Conservation (phyloP, 495 filamentous ascomycete species). For the Mytilinidion resinicola region DNA sequence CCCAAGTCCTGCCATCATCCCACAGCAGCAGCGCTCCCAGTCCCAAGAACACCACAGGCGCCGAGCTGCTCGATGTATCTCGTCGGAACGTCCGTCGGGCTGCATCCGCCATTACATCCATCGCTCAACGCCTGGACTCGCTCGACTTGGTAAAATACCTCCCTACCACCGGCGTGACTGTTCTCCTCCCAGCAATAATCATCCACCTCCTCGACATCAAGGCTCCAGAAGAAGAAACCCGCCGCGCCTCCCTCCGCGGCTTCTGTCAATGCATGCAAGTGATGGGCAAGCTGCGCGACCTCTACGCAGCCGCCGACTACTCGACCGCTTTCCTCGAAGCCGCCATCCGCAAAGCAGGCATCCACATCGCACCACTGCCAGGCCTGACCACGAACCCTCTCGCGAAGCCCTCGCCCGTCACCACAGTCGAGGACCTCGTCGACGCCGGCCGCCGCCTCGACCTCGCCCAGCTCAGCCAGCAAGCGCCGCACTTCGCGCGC, state of each 20-base stretch:
- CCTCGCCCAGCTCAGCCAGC: constrained; percentile 7
- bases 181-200: constrained; percentile 82
- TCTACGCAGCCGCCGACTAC: constrained; percentile 82
- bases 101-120: constrained; percentile 71
- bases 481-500: constrained; percentile 1
- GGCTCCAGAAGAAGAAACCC: constrained; percentile 59
- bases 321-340: constrained; percentile 79
- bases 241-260: constrained; percentile 61
- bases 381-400: not conserved
- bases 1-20: constrained; percentile 69
- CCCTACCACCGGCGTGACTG: constrained; percentile 82
- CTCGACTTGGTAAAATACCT: constrained; percentile 67
- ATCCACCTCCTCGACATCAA: constrained; percentile 89
- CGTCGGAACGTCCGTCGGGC: constrained; percentile 71
- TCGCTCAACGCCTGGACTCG: constrained; percentile 64
- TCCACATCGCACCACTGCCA: constrained; percentile 35
- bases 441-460: constrained; percentile 33
- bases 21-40: constrained; percentile 44
- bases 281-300: constrained; percentile 71
- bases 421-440: constrained; percentile 35
- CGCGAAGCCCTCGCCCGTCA: constrained; percentile 21
- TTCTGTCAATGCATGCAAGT: constrained; percentile 85
- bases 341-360: constrained; percentile 72
- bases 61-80: constrained; percentile 68
- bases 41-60: constrained; percentile 45